phyloP scores from a whole-genome alignment of 352 stramenopile genomes.

The Paralagenidium karlingii region DNA sequence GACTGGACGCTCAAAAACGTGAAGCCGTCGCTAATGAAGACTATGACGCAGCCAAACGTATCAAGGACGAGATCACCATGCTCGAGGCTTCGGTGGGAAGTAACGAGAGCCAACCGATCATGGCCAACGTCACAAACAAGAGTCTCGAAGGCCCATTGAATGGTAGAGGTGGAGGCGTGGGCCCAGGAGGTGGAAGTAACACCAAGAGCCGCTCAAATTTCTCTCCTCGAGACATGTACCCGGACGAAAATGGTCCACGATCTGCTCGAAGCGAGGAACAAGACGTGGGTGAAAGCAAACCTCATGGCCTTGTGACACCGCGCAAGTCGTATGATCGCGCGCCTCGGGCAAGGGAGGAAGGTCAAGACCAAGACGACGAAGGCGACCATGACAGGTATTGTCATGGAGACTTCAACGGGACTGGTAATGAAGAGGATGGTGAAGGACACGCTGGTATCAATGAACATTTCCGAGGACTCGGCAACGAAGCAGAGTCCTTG shows the following conservation, averaged over 20 bases:
- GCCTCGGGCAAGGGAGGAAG: too few species aligned
- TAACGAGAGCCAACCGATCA: constrained; percentile 48
- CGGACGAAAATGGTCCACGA: constrained; percentile 17
- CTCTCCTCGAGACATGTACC: constrained; percentile 51
- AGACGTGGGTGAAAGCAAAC: too few species aligned
- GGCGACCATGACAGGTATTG: too few species aligned
- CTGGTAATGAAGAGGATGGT: constrained; percentile 8
- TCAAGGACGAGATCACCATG: constrained; percentile 80
- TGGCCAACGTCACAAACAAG: constrained; percentile 6
- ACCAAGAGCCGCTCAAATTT: too few species aligned
- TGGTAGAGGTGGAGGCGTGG: too few species aligned
- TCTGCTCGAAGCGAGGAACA: constrained; percentile 6
- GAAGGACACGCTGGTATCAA: constrained; percentile 14
- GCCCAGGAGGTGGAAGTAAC: too few species aligned
- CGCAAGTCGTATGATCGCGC: background rate
- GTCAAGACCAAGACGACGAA: constrained; percentile 15
- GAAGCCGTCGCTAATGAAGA: constrained; percentile 86
- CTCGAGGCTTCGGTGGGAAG: constrained; percentile 48
- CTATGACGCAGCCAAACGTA: constrained; percentile 84
- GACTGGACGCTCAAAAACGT: constrained; percentile 78
- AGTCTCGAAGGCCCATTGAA: background rate
- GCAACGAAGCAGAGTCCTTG: constrained; percentile 49
- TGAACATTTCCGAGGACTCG: constrained; percentile 45
- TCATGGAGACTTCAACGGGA: too few species aligned
- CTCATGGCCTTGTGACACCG: too few species aligned